phyloP scores from a whole-genome alignment of 2,329 filamentous ascomycete genomes.

The Hypocrella siamensis region DNA sequence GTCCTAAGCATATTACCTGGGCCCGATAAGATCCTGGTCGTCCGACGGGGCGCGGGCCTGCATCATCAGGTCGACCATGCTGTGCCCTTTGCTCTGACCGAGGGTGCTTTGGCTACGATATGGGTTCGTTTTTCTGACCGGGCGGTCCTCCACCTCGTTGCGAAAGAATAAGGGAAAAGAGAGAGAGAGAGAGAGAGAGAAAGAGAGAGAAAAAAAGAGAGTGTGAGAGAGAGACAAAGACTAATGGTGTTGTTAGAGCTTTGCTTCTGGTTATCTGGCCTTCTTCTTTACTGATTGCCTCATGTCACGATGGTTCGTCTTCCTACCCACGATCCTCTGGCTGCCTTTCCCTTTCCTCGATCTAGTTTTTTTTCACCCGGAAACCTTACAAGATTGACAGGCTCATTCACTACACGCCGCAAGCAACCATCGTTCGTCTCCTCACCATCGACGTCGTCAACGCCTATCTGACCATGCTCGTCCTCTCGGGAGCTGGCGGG shows the following conservation, averaged over 20 bases:
- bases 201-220: background rate
- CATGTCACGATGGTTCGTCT: constrained; percentile 60
- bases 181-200: background rate
- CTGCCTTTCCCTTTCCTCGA: background rate
- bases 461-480: constrained; percentile 58
- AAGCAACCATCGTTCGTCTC: constrained; percentile 66
- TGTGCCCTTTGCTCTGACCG: constrained; percentile 34
- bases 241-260: constrained; percentile 35
- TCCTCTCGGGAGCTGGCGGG: constrained; percentile 54
- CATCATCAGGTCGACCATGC: constrained; percentile 6
- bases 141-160: background rate
- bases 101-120: constrained; percentile 56
- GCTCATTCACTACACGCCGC: constrained; percentile 73
- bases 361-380: too few relatives aligned
- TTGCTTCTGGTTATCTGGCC: constrained; percentile 60
- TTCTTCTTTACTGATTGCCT: constrained; percentile 77
- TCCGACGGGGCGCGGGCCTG: constrained; percentile 4
- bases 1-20: constrained; percentile 43
- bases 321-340: background rate
- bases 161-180: background rate
- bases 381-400: constrained; percentile 30
- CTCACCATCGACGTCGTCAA: constrained; percentile 60
- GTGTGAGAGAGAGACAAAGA: background rate
- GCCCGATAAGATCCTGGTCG: constrained; percentile 13
- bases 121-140: constrained; percentile 59